These are phyloP conservation scores for Physcomitrellopsis africana DNA, from an alignment of 225 moss, liverwort and hornwort species.

Conservation along the genomic window DNA sequence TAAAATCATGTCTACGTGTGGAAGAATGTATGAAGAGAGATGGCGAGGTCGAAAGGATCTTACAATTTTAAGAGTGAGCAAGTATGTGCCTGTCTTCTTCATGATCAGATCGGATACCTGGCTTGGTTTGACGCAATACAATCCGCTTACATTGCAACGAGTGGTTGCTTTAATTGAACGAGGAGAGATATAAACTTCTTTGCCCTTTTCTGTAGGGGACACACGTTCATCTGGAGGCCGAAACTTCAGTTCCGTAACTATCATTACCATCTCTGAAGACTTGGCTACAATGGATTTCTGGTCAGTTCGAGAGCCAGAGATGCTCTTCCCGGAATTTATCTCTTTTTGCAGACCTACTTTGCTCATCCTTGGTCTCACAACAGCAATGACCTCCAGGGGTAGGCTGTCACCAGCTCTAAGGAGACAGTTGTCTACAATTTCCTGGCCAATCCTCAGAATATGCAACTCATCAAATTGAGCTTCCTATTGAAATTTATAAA, in stretches of 20 bases:
- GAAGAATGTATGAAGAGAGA: background rate
- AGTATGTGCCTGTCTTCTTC: slow-evolving; percentile 20
- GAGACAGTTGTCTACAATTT: slow-evolving; percentile 2
- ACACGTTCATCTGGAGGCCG: background rate
- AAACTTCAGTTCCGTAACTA: slow-evolving; percentile 2
- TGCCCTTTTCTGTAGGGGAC: background rate
- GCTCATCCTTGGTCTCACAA: slow-evolving; percentile 25
- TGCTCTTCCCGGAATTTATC: slow-evolving; percentile 7
- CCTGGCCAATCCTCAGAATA: slow-evolving; percentile 4
- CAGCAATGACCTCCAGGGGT: slow-evolving; percentile 24
- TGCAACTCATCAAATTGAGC: background rate
- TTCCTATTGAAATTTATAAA: background rate
- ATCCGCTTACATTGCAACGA: slow-evolving; percentile 18
- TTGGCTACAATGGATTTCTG: slow-evolving; percentile 11
- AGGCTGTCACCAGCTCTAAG: slow-evolving; percentile 12
- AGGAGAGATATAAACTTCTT: background rate
- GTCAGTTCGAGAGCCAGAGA: background rate
- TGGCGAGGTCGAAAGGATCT: background rate
- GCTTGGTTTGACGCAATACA: slow-evolving; percentile 12
- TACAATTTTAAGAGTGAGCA: slow-evolving; percentile 21
- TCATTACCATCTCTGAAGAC: slow-evolving; percentile 5
- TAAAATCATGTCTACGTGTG: background rate
- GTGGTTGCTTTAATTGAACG: background rate
- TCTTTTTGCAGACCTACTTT: background rate
- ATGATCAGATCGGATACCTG: slow-evolving; percentile 2